Conservation (phyloP, 192 early-diverging fungal genomes). For the Umbelopsis sp. region DNA sequence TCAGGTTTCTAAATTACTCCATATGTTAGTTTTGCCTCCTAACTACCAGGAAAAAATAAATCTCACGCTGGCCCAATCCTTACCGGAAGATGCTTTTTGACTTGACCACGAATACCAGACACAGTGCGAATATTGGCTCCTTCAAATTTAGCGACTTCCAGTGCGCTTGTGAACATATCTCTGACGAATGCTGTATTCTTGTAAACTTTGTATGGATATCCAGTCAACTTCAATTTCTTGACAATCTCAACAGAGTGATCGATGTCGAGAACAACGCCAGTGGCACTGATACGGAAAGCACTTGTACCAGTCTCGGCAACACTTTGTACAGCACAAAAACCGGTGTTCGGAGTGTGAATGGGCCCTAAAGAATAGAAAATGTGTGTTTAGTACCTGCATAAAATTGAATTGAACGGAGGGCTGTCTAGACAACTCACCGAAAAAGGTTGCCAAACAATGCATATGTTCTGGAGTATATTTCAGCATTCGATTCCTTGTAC, state of each 20-base stretch:
- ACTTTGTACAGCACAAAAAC: slow-evolving; percentile 92
- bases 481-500: slow-evolving; percentile 94
- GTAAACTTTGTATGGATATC: slow-evolving; percentile 91
- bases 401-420: neutral
- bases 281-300: slow-evolving; percentile 94
- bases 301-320: slow-evolving; percentile 56
- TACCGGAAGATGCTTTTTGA: slow-evolving; percentile 86
- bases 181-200: slow-evolving; percentile 98
- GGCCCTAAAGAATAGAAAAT: slow-evolving; percentile 56
- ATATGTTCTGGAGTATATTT: slow-evolving; percentile 99
- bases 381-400: neutral
- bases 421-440: slow-evolving; percentile 50
- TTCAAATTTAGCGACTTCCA: slow-evolving; percentile 99
- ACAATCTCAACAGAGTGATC: slow-evolving; percentile 93
- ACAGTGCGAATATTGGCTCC: slow-evolving; percentile 96
- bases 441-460: slow-evolving; percentile 97
- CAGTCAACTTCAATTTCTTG: slow-evolving; percentile 99
- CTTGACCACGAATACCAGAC: slow-evolving; percentile 95
- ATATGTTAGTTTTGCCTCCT: too few relatives aligned
- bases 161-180: slow-evolving; percentile 95
- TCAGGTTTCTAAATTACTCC: slow-evolving; percentile 64
- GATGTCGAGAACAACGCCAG: slow-evolving; percentile 93
- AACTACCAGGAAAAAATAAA: neutral
- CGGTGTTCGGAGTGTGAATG: slow-evolving; percentile 93
- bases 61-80: neutral